Base-by-base conservation (phyloP, 208 protist species). In the Leishmania turanica region DNA sequence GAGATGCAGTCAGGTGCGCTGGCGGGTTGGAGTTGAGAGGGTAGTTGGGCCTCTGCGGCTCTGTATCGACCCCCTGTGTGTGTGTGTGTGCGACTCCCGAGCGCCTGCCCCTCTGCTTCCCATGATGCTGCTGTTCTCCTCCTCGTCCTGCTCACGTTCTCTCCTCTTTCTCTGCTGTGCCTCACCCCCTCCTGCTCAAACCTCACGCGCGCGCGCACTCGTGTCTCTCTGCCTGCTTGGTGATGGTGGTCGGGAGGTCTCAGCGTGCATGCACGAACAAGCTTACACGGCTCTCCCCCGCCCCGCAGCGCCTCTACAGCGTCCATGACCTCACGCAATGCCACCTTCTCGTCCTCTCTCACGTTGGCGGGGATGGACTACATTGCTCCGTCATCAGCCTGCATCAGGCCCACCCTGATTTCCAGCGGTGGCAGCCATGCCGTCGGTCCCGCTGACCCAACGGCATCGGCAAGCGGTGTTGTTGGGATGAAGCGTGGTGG, bases 291-390 rank as follows among this genome's bases (percentile, higher is more conserved):
- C 1, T 68, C 62, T 40, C 62, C 56, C 27, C 62, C 27, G 31
- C 9, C 40, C 62, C 27, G 62, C 31, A 68, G 31, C 11, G 15
- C 31, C 62, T 72, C 68, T 51, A 31, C 42, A 31, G 47, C 42
- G 3, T 27, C 34, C 56, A 62, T 66, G 40, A 24, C 27, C 31
- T 79, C 34, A 15, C 37, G 49, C 37, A 65, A 31, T 15, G 42
- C 15, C 11, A 58, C 73, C 66, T 93, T 93, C 75, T 95, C 91
- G 17, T 82, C 94, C 11, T 94, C 92, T 15, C 83, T 97, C 70
- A 93, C 88, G 83, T 64, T 97, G 81, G 92, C 92, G 19, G 90
- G 90, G 42, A 90, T 97, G 89, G 94, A 97, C 82, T 97, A 95
- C 88, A 95, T 97, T 65, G 88, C 93, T 21, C 94, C 94, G 6